Base-by-base conservation (phyloP, 2,329 filamentous ascomycete genomes). In the Colletotrichum paranaense region DNA sequence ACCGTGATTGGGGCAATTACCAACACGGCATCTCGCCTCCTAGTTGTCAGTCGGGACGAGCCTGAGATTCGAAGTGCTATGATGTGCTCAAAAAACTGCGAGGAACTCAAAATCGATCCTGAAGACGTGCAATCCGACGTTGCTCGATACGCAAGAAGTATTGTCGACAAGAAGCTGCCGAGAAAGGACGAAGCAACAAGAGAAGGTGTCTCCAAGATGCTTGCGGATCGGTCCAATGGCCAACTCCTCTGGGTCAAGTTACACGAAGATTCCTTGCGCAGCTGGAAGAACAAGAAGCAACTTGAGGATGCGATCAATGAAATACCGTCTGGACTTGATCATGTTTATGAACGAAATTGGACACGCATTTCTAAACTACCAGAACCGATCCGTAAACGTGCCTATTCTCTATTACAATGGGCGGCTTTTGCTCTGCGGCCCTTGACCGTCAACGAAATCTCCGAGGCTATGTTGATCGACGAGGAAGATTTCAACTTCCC, bases 171-270 rank as follows among this genome's bases (percentile, higher is more conserved):
- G 4, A 82, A 78, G n/a, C 66, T 84, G 0, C 11, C 57, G 0
- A 80, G 79, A 2, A 80, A 82, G 22, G 75, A 66, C 7, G 26
- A 77, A 0, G 24, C 53, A 0, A 28, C 79, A 0, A 73, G 69
- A 22, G 1, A 65, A 0, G 56, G 74, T 0, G 66, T 83, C 1
- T 78, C 80, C 1, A 12, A 76, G 5, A 68, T 55, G n/a, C 77
- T 83, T 67, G 68, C 80, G 0, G 62, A 78, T 3, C 72, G 77
- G 1, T 82, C 78, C 30, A 73, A 80, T 1, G 82, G 80, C 0
- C 82, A 82, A 52, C 84, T 84, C 42, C 56, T 84, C 0, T 82
- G 77, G 76, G 73, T 83, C 1, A 80, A 78, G 16, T 38, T 84
- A 71, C 77, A 81, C 12, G 78, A 78, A 8, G 38, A 76, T 1